A percentile compares a stretch with the other conserved stretches of the same genome.
phyloP scores from a whole-genome alignment of 2,329 filamentous ascomycete genomes.

The Furcasterigmium furcatum region DNA sequence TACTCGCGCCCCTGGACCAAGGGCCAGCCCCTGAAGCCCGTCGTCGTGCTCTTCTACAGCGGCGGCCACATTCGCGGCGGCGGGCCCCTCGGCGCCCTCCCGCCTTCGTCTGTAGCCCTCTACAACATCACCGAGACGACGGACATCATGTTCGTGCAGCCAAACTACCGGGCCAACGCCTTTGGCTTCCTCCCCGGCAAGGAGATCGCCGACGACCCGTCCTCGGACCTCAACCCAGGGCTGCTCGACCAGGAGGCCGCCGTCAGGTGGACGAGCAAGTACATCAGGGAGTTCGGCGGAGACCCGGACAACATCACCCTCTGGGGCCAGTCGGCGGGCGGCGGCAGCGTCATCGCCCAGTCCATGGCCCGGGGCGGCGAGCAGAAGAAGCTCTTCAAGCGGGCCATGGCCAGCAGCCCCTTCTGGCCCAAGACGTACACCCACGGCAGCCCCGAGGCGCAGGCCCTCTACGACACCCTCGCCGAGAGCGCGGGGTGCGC shows the following conservation, averaged over 20 bases:
- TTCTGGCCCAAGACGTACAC: constrained; percentile 59
- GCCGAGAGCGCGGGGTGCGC: constrained; percentile 44
- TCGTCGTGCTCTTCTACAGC: constrained; percentile 59
- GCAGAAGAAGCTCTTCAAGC: constrained; percentile 14
- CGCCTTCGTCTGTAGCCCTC: not conserved
- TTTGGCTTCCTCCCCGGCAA: constrained; percentile 51
- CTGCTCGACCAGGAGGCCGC: constrained; percentile 30
- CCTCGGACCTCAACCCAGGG: constrained; percentile 47
- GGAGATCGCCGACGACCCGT: constrained; percentile 37
- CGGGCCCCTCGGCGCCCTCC: not conserved
- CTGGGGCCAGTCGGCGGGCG: constrained; percentile 23
- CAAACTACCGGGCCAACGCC: constrained; percentile 55
- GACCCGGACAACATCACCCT: constrained; percentile 20
- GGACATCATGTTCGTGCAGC: constrained; percentile 40
- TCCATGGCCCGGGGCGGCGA: constrained; percentile 8
- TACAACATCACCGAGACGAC: constrained; percentile 44
- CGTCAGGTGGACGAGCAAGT: constrained; percentile 19
- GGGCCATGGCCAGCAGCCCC: constrained; percentile 38
- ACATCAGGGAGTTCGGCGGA: constrained; percentile 22
- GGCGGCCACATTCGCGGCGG: constrained; percentile 59
- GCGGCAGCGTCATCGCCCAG: constrained; percentile 13
- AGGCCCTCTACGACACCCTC: constrained; percentile 45
- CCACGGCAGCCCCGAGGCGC: constrained; percentile 46
- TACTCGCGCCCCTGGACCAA: constrained; percentile 54
- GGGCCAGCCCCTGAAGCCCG: constrained; percentile 43